Base-by-base conservation (phyloP, 495 filamentous ascomycete genomes). In the Copromyces sp. region DNA sequence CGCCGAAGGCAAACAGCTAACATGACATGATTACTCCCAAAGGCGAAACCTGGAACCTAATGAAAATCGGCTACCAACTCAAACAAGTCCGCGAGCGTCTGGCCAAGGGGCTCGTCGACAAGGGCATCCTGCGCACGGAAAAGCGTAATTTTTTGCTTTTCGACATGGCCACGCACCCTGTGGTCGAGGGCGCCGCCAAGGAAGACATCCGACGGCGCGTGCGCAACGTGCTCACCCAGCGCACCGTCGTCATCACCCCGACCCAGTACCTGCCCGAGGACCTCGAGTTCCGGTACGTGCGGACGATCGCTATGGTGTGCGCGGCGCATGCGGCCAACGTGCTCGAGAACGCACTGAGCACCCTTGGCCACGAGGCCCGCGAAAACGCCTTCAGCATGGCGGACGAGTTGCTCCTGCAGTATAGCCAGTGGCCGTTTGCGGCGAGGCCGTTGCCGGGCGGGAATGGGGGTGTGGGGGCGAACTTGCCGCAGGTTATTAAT, bases 51-150 rank as follows among this genome's bases (percentile, higher is more conserved):
- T 99, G 95, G 95, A 99, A 99, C 77, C 85, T 99, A 71, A 98
- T 99, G 95, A 99, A 99, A 84, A 99, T 99, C 77, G 95, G 95
- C 79, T 99, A 99, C 84, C 95, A 98, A 86, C 87, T 99, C 74
- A 99, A 99, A 82, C 95, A 99, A 86, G 95, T 99, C 69, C 94
- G 95, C 78, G 95, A 99, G 86, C 93, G 95, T 69, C 88, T 98
- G 68, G 93, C 93, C 75, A 99, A 99, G 82, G 95, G 95, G n/a
- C 89, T 99, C 38, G 95, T 99, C 39, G 95, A 99, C 83, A 99
- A 99, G 83, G 95, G 95, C 71, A 97, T 99, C 81, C 89, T 99
- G 68, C 92, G 95, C 77, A 99, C 95, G 72, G 95, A 99, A 83
- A 99, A 99, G 85, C 93, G 93, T 80, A 99, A 99, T 84, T 99